Base-by-base conservation (phyloP, 371 early-diverging fungal species). In the Blakeslea trispora region DNA sequence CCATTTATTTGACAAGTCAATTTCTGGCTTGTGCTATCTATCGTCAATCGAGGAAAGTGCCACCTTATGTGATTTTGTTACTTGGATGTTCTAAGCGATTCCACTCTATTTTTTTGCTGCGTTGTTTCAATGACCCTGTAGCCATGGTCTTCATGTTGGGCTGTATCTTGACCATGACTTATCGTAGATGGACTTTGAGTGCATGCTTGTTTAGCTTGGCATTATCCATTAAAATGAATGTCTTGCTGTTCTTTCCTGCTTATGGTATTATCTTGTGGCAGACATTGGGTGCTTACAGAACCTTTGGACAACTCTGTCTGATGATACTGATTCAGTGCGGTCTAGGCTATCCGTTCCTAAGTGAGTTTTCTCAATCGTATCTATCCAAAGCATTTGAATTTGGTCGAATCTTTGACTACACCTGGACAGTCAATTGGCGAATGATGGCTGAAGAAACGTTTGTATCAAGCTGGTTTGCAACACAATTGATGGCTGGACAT, bases 391-490 rank as follows among this genome's bases (percentile, higher is more conserved):
- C 97, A 1, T 97, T 96, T 69, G 94, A 97, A 52, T 92, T 95
- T 66, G 65, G 79, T 0, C 83, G 97, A 9, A 83, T 82, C 21
- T 97, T 97, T 66, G 68, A 84, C 53, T 94, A 86, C 72, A 78
- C 83, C 24, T 96, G 96, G 96, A 95, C 97, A 0, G 96, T 95
- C 9, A 97, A 97, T 56, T 97, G 97, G 97, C 81, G 90, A 44
- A 88, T 96, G 71, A 44, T 95, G 10, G 73, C 77, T 31, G 83
- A 83, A 55, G 73, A 81, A 14, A 74, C 77, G 5, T 97, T 97
- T 69, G 55, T 79, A 15, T 85, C 85, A 32, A 32, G 37, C 5
- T 53, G 49, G 7, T 90, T 91, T 70, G 82, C 91, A 1, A 71
- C 53, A 15, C n/a, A 53, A 13, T 65, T 96, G 45, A 58, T 95